Evolutionary conservation across 495 filamentous ascomycete species (phyloP), one percentile per base, ranked within the genome.

Genomic region (Physcia stellaris): DNA sequence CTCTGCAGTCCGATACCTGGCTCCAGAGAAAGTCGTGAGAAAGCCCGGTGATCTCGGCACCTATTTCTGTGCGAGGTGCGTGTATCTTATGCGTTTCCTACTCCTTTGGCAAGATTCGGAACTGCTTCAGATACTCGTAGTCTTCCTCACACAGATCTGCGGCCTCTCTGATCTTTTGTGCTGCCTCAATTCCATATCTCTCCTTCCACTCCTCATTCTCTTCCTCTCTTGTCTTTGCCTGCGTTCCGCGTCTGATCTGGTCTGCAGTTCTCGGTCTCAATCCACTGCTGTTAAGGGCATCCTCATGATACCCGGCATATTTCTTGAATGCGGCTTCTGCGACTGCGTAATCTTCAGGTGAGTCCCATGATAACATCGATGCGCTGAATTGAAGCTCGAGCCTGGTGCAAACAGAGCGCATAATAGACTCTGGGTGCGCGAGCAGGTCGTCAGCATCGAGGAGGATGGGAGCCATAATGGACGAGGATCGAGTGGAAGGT

Each of bases 371-470:
- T 38, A 94, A 64, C 86, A 94, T 88, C 0, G 65, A 59, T 3
- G 68, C 66, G 16, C 51, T 51, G 57, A 78, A 96, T 11, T 74
- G 62, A 17, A 94, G 52, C 0, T 78, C 82, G 4, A 84, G 77
- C 46, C 70, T 75, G 32, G 68, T 62, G 58, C 87, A 94, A 54
- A 78, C 93, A 12, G 71, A 71, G 46, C 73, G 53, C 38, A 94
- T 71, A 40, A 79, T 75, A 23, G 63, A 64, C 20, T 68, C 66
- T 18, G 88, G 88, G 27, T 79, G 63, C 53, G 88, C 82, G 4
- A 96, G 75, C 47, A 96, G 65, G 46, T 94, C 86, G 52, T 94
- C 87, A 10, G 88, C 88, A 53, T 94, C 88, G 24, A 96, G 60
- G 12, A 94, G 71, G 37, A 21, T 7, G 4, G 39, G 39, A 12